A percentile compares a stretch with the other conserved stretches of the same genome.
Conservation (phyloP, 106 monocot genomes). For the Dendrobium nobile region DNA sequence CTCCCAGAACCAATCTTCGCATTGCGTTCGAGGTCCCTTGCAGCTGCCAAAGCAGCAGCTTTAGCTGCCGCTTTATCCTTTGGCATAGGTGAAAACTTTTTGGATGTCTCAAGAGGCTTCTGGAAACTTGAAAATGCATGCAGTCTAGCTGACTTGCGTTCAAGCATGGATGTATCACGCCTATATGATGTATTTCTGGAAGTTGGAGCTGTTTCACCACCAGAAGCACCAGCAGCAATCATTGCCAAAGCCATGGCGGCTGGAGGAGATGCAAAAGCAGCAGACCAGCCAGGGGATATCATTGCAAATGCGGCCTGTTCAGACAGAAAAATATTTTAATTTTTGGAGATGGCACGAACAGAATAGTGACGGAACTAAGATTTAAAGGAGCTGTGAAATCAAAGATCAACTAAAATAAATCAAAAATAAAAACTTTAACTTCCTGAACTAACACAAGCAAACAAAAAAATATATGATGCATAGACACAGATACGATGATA, state of each 20-base stretch:
- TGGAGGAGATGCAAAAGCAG: constrained; percentile 99
- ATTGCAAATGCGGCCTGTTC: constrained; percentile 86
- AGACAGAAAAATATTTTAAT: constrained; percentile 17
- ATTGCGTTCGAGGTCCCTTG: constrained; percentile 76
- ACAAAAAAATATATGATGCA: too few relatives aligned
- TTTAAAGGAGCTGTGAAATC: too few relatives aligned
- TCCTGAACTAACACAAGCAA: too few relatives aligned
- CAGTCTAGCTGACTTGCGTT: constrained; percentile 50
- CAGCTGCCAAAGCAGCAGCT: constrained; percentile 90
- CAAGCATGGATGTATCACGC: constrained; percentile 68
- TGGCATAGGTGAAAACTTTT: constrained; percentile 37
- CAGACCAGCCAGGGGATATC: constrained; percentile 95
- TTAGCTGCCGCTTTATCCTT: constrained; percentile 88
- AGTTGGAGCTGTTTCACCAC: constrained; percentile 66
- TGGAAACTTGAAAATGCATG: constrained; percentile 82
- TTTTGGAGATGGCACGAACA: not conserved
- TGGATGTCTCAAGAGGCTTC: constrained; percentile 51
- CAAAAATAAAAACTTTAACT: too few relatives aligned
- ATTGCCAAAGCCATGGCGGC: constrained; percentile 98
- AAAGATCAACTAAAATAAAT: too few relatives aligned
- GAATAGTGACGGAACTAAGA: not conserved
- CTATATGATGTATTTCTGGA: constrained; percentile 33
- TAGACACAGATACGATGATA: too few relatives aligned
- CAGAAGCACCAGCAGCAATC: constrained; percentile 92
- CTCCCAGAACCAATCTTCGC: constrained; percentile 87